These are phyloP conservation scores for Pichia manshurica DNA, from an alignment of 805 yeast species.

Conservation along the genomic window DNA sequence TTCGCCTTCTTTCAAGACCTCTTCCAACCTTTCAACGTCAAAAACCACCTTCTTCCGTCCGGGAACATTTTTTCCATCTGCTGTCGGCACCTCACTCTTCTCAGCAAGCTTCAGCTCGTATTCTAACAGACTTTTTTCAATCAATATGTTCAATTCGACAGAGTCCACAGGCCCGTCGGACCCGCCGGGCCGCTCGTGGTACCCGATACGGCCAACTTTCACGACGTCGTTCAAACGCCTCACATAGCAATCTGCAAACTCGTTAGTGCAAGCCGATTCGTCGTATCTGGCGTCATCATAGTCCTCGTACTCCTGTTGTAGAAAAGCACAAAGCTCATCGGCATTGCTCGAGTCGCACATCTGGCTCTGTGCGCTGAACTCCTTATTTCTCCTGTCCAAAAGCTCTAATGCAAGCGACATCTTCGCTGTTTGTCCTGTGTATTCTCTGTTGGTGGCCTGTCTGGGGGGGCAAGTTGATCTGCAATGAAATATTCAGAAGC, in stretches of 20 bases:
- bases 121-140: constrained; percentile 17
- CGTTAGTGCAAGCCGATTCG: not conserved
- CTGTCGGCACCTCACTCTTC: too few relatives aligned
- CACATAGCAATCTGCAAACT: not conserved
- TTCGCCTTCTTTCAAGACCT: not conserved
- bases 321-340: constrained; percentile 3
- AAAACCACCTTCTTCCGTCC: not conserved
- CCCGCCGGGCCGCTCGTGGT: not conserved
- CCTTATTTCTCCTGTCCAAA: constrained; percentile 2
- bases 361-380: not conserved
- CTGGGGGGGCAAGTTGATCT: too few relatives aligned
- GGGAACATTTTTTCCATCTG: too few relatives aligned
- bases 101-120: constrained; percentile 4
- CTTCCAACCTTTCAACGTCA: not conserved
- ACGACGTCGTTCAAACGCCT: not conserved
- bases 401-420: constrained; percentile 8
- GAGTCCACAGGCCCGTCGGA: not conserved
- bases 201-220: not conserved
- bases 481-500: too few relatives aligned
- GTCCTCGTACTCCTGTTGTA: not conserved
- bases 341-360: not conserved
- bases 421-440: not conserved
- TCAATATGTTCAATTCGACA: constrained; percentile 13
- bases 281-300: not conserved
- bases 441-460: too few relatives aligned